Conservation (phyloP, 768 basidiomycete genomes). For the Mycena vitilis region DNA sequence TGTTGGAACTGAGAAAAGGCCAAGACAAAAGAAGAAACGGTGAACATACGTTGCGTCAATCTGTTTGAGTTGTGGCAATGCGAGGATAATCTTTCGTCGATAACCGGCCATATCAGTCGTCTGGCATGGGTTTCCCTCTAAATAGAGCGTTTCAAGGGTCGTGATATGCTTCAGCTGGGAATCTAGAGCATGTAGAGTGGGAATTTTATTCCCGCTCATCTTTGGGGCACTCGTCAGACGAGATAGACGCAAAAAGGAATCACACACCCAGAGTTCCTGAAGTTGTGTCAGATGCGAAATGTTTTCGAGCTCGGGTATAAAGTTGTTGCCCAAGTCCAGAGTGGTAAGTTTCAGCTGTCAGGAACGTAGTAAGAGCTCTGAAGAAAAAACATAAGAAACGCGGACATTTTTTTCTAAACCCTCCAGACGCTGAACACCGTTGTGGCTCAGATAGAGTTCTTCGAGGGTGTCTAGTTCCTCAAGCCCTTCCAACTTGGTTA, state of each 20-base stretch:
- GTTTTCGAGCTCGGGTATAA: slow-evolving; percentile 82
- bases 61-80: slow-evolving; percentile 89
- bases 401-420: slow-evolving; percentile 86
- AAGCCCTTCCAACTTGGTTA: slow-evolving; percentile 87
- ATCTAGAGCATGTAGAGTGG: slow-evolving; percentile 75
- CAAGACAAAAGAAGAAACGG: not conserved
- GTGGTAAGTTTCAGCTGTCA: slow-evolving; percentile 76
- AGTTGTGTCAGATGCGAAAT: slow-evolving; percentile 79
- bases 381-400: not conserved
- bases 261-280: slow-evolving; percentile 94
- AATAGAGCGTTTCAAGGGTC: slow-evolving; percentile 87
- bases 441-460: slow-evolving; percentile 94
- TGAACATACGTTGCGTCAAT: slow-evolving; percentile 93
- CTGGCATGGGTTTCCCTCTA: slow-evolving; percentile 96
- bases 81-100: slow-evolving; percentile 89
- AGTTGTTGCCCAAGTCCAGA: slow-evolving; percentile 90
- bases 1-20: slow-evolving; percentile 6
- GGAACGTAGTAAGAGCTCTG: not conserved
- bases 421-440: slow-evolving; percentile 86
- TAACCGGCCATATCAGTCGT: slow-evolving; percentile 80
- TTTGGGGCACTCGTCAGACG: slow-evolving; percentile 45
- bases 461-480: slow-evolving; percentile 80
- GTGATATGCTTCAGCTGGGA: slow-evolving; percentile 69
- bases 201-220: slow-evolving; percentile 91
- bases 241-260: not conserved